Conservation (phyloP, 768 basidiomycete species). For the Rhizopogon vulgaris region DNA sequence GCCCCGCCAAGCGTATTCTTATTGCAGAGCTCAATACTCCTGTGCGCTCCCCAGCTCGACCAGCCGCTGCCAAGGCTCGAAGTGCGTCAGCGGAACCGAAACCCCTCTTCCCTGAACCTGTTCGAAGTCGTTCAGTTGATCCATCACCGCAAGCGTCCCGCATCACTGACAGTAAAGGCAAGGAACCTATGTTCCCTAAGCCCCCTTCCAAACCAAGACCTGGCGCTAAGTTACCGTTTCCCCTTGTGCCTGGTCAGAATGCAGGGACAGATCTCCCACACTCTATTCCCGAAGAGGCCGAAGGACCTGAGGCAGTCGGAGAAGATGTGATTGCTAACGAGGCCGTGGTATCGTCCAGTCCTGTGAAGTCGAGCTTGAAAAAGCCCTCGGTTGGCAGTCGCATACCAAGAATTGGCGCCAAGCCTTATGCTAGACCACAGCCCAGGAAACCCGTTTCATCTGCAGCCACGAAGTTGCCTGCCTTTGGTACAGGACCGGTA, state of each 20-base stretch:
- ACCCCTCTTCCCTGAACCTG: conserved; percentile 6
- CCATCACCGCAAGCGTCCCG: conserved; percentile 10
- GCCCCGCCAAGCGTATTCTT: conserved; percentile 28
- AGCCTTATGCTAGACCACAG: conserved; percentile 48
- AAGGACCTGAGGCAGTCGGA: conserved; percentile 4
- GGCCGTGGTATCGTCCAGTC: conserved; percentile 15
- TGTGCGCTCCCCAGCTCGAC: conserved; percentile 20
- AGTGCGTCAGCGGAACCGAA: conserved; percentile 32
- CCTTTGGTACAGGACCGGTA: conserved; percentile 1
- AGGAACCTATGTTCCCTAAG: conserved; percentile 17
- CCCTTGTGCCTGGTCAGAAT: conserved; percentile 19
- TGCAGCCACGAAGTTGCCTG: background rate
- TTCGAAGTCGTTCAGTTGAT: conserved; percentile 27
- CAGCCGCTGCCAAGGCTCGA: conserved; percentile 17
- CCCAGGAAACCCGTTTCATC: background rate
- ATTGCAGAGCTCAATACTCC: conserved; percentile 22
- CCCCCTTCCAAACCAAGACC: conserved; percentile 5
- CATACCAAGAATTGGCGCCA: conserved; percentile 55
- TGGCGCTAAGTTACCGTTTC: conserved; percentile 20
- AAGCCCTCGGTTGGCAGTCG: conserved; percentile 43
- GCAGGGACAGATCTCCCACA: conserved; percentile 13
- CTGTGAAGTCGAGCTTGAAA: conserved; percentile 40
- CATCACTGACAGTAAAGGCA: conserved; percentile 7
- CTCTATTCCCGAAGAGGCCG: conserved; percentile 29
- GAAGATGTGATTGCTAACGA: conserved; percentile 10